Percentiles rank a stretch among this genome's conserved stretches.
These are phyloP conservation scores for Sophora flavescens DNA, from an alignment of 306 rosid species.

Conservation along the genomic window DNA sequence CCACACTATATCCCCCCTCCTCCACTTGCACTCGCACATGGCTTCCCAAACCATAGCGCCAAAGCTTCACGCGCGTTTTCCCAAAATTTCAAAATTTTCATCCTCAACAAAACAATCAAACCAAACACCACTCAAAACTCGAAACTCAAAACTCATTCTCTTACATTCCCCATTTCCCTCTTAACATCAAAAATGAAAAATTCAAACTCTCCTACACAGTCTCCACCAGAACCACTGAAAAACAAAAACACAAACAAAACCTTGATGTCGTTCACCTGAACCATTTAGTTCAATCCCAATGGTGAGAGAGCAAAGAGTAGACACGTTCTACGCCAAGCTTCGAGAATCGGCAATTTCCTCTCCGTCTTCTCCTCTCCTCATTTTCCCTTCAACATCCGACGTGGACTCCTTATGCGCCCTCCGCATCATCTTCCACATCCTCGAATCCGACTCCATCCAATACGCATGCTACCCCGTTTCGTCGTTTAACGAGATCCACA, in stretches of 20 bases:
- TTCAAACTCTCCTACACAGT: too few relatives aligned
- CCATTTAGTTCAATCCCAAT: conserved; percentile 50
- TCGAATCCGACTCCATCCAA: conserved; percentile 79
- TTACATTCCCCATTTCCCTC: too few relatives aligned
- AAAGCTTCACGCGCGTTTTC: conserved; percentile 51
- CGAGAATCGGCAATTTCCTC: conserved; percentile 63
- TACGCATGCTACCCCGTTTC: conserved; percentile 90
- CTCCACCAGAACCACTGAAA: too few relatives aligned
- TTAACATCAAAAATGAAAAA: too few relatives aligned
- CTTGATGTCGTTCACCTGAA: too few relatives aligned
- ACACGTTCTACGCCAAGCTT: conserved; percentile 73
- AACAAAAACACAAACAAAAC: too few relatives aligned
- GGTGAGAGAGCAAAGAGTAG: conserved; percentile 79
- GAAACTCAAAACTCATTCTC: too few relatives aligned
- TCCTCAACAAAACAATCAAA: neutral
- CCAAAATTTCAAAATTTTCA: conserved; percentile 49
- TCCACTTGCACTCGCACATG: neutral
- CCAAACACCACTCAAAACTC: too few relatives aligned
- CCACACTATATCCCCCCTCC: neutral
- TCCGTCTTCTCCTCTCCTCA: conserved; percentile 69
- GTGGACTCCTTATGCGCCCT: conserved; percentile 88
- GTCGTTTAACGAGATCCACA: conserved; percentile 81
- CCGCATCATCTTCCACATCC: conserved; percentile 76
- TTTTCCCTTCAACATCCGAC: conserved; percentile 94
- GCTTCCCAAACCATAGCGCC: conserved; percentile 50